Evolutionary conservation across 331 rosid species (phyloP).

Genomic region (Erythrophleum ivorense): DNA sequence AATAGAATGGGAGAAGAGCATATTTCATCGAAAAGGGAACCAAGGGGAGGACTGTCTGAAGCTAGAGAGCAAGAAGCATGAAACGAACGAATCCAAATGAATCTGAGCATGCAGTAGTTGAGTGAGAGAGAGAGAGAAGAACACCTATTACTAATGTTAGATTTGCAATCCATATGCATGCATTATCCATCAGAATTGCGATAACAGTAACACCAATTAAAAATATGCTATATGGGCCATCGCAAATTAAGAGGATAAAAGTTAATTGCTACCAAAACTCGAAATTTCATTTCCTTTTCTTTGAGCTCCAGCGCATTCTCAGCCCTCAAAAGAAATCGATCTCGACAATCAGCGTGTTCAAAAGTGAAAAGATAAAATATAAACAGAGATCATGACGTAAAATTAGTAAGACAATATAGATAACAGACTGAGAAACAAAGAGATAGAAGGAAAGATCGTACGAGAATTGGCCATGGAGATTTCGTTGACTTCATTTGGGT

Average conservation of each 20-base stretch:
- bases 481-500: conserved; percentile 82
- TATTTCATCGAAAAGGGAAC: not conserved
- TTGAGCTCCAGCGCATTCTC: not conserved
- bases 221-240: not conserved
- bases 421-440: not conserved
- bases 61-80: not conserved
- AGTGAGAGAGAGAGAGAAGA: not conserved
- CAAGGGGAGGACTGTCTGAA: not conserved
- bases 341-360: not conserved
- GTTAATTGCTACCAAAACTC: not conserved
- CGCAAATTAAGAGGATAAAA: not conserved
- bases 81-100: not conserved
- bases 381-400: not conserved
- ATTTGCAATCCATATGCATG: not conserved
- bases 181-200: not conserved
- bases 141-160: not conserved
- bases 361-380: not conserved
- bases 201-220: not conserved
- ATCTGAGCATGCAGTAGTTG: not conserved
- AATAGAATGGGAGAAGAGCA: not conserved
- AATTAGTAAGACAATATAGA: not conserved
- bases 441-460: conserved; percentile 26
- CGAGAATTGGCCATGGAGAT: conserved; percentile 94
- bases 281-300: not conserved
- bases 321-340: not conserved